These are phyloP conservation scores for Paecilomyces dactylethromorphus DNA, from an alignment of 2,329 filamentous ascomycete genomes.

Conservation along the genomic window DNA sequence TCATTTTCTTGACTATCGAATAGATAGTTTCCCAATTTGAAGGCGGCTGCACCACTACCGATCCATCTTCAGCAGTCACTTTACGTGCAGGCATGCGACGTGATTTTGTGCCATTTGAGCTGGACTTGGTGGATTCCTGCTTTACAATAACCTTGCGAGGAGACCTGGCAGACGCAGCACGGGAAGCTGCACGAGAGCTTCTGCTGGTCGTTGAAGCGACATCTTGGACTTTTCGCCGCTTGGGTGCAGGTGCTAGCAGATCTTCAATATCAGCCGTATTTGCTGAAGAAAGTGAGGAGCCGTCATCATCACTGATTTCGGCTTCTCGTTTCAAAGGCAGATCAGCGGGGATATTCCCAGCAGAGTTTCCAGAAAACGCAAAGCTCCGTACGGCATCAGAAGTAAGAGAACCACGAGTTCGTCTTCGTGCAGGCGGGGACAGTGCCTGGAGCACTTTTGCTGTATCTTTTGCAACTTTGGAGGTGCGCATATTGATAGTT, in stretches of 20 bases:
- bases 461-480: conserved; percentile 53
- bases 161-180: conserved; percentile 10
- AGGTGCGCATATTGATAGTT: conserved; percentile 46
- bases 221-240: conserved; percentile 45
- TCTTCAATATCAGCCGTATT: conserved; percentile 54
- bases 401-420: conserved; percentile 33
- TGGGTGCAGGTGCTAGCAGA: conserved; percentile 30
- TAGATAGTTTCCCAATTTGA: conserved; percentile 83
- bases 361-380: conserved; percentile 14
- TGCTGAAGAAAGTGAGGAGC: conserved; percentile 28
- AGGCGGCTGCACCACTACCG: conserved; percentile 50
- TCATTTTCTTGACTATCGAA: conserved; percentile 70
- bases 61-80: conserved; percentile 30
- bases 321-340: conserved; percentile 22
- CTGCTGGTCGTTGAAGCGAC: conserved; percentile 18
- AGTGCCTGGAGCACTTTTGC: conserved; percentile 48
- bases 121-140: conserved; percentile 14
- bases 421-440: conserved; percentile 38
- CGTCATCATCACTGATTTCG: conserved; percentile 18
- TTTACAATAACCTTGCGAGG: conserved; percentile 20
- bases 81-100: conserved; percentile 36
- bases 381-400: conserved; percentile 20
- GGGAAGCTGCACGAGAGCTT: conserved; percentile 9
- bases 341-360: conserved; percentile 8
- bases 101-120: conserved; percentile 21